These are phyloP conservation scores for Paradendryphiella salina DNA, from an alignment of 2,329 filamentous ascomycete species.

Conservation along the genomic window DNA sequence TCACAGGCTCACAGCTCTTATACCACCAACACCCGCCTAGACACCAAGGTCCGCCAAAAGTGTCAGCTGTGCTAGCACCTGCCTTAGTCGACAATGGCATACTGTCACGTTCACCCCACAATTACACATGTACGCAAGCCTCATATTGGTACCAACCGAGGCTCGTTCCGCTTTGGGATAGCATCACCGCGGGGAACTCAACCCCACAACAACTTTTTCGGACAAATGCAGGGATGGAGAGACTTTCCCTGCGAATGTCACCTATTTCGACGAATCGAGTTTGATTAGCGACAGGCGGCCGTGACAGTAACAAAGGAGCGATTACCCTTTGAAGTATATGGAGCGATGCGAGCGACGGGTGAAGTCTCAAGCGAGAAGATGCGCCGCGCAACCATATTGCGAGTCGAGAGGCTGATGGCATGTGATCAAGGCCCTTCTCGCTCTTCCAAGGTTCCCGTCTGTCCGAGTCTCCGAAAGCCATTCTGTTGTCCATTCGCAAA, in stretches of 20 bases:
- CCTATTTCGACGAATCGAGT: background rate
- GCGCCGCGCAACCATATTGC: background rate
- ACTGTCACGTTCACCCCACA: conserved; percentile 19
- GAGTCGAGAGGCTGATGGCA: background rate
- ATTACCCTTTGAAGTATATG: background rate
- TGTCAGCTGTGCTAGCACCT: conserved; percentile 15
- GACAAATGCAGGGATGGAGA: background rate
- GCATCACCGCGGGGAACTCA: conserved; percentile 21
- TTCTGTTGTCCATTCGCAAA: background rate
- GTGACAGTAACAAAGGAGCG: background rate
- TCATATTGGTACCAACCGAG: conserved; percentile 20
- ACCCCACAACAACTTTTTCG: background rate
- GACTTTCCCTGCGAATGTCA: too few relatives aligned
- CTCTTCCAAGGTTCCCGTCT: background rate
- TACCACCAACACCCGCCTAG: conserved; percentile 13
- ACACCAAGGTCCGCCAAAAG: conserved; percentile 9
- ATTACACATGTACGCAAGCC: background rate
- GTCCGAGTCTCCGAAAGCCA: background rate
- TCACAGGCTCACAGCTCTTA: conserved; percentile 11
- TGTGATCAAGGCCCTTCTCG: background rate
- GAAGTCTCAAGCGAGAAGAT: background rate
- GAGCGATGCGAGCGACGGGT: background rate
- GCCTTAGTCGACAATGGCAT: conserved; percentile 20
- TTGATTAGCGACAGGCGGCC: too few relatives aligned
- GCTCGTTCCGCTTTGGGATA: conserved; percentile 20